Evolutionary conservation across 2,329 filamentous ascomycete genomes (phyloP).

Genomic region (Venturia effusa): DNA sequence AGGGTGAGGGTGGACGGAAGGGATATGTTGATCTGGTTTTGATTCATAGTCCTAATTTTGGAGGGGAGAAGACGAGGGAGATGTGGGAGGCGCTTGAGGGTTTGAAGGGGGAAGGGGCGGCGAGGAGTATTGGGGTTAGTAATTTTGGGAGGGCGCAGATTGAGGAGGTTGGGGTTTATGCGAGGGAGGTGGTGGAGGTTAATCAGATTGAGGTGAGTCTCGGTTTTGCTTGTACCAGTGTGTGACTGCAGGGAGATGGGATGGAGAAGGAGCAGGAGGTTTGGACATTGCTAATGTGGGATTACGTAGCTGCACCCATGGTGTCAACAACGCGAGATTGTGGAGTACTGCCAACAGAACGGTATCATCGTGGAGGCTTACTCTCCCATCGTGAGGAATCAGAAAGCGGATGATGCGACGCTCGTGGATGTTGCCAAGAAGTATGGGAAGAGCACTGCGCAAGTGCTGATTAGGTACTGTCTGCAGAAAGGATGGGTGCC

Average conservation of each 20-base stretch:
- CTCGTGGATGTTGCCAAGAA: constrained; percentile 40
- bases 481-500: constrained; percentile 44
- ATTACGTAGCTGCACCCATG: constrained; percentile 60
- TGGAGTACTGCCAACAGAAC: constrained; percentile 56
- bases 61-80: constrained; percentile 46
- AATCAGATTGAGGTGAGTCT: constrained; percentile 50
- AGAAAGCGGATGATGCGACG: constrained; percentile 36
- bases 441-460: constrained; percentile 40
- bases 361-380: constrained; percentile 66
- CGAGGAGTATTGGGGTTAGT: constrained; percentile 41
- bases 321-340: constrained; percentile 61
- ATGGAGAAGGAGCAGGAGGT: constrained; percentile 49
- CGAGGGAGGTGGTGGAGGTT: constrained; percentile 54
- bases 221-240: background rate
- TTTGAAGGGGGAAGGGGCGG: constrained; percentile 29
- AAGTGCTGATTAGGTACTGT: constrained; percentile 51
- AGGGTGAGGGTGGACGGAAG: background rate
- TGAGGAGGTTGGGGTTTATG: constrained; percentile 41
- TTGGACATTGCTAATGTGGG: constrained; percentile 34
- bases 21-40: constrained; percentile 9
- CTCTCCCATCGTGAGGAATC: constrained; percentile 37
- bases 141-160: constrained; percentile 39
- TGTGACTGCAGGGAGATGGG: constrained; percentile 22
- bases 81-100: constrained; percentile 47
- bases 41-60: constrained; percentile 38